Evolutionary conservation across 805 yeast genomes (phyloP).

Genomic region (Komagataella phaffii): DNA sequence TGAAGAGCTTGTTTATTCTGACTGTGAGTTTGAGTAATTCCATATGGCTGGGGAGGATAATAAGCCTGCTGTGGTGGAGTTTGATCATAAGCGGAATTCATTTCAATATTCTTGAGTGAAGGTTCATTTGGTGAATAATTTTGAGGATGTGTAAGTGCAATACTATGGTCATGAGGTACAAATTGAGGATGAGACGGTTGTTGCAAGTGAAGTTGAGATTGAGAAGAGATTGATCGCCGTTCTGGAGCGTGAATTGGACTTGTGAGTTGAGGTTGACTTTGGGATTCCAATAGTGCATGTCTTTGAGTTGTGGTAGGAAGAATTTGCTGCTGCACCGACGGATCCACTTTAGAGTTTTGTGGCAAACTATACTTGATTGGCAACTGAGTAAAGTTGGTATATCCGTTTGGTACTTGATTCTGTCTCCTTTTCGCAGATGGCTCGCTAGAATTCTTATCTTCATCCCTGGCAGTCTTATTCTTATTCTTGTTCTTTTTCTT

Average conservation of each 20-base stretch:
- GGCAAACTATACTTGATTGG: not conserved
- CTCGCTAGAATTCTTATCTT: not conserved
- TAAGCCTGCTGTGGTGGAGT: not conserved
- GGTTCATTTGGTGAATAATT: not conserved
- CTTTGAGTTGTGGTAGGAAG: not conserved
- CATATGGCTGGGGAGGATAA: not conserved
- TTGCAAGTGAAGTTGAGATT: not conserved
- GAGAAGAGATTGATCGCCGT: not conserved
- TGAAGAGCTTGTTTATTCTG: slow-evolving; percentile 1
- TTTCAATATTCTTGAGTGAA: not conserved
- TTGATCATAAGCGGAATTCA: not conserved
- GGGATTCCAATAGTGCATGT: not conserved
- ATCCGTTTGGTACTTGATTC: not conserved
- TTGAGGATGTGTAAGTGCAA: not conserved
- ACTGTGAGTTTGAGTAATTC: not conserved
- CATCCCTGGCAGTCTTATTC: slow-evolving; percentile 5
- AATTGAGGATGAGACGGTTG: not conserved
- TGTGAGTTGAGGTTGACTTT: not conserved
- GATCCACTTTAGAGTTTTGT: not conserved
- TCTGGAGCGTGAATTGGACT: not conserved
- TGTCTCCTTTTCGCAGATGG: not conserved
- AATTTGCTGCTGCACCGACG: not conserved
- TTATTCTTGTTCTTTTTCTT: slow-evolving; percentile 34
- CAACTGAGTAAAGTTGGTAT: not conserved
- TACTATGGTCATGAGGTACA: not conserved